Evolutionary conservation across 768 basidiomycete species (phyloP).

Genomic region (Tricholoma hemisulphureum): DNA sequence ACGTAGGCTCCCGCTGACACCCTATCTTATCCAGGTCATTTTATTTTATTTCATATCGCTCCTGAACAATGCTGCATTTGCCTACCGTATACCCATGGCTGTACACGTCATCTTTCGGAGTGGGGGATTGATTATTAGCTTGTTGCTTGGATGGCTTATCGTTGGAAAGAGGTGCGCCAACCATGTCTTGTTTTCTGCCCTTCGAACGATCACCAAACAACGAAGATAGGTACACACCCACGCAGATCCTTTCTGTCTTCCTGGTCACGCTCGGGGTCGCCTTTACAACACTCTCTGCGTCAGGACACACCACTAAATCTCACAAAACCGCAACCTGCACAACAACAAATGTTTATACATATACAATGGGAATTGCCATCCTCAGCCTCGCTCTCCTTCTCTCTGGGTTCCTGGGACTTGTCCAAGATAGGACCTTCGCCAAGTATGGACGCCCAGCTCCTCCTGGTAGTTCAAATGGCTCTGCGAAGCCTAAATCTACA

Average conservation of each 20-base stretch:
- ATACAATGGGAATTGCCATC: conserved; percentile 70
- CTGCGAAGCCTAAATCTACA: background rate
- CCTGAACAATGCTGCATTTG: conserved; percentile 91
- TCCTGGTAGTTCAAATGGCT: conserved; percentile 4
- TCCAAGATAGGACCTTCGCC: conserved; percentile 81
- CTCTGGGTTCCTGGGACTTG: conserved; percentile 77
- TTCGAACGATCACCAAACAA: conserved; percentile 15
- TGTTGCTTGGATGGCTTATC: conserved; percentile 74
- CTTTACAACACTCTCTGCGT: conserved; percentile 78
- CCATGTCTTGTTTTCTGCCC: background rate
- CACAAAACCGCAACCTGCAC: conserved; percentile 10
- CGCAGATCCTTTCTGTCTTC: conserved; percentile 74
- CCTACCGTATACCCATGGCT: conserved; percentile 81
- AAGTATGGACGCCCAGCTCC: conserved; percentile 32
- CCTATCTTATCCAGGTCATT: conserved; percentile 77
- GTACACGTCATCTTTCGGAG: conserved; percentile 95
- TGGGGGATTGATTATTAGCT: conserved; percentile 80
- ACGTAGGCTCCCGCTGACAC: conserved; percentile 64
- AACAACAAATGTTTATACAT: conserved; percentile 37
- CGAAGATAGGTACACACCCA: conserved; percentile 51
- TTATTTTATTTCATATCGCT: conserved; percentile 78
- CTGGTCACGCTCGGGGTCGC: conserved; percentile 78
- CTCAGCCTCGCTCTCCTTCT: conserved; percentile 76
- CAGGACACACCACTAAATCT: conserved; percentile 31
- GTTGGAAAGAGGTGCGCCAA: conserved; percentile 56